A percentile compares a stretch with the other conserved stretches of the same genome.
These are phyloP conservation scores for Tephrocybe sp. DNA, from an alignment of 768 basidiomycete genomes.

Conservation along the genomic window DNA sequence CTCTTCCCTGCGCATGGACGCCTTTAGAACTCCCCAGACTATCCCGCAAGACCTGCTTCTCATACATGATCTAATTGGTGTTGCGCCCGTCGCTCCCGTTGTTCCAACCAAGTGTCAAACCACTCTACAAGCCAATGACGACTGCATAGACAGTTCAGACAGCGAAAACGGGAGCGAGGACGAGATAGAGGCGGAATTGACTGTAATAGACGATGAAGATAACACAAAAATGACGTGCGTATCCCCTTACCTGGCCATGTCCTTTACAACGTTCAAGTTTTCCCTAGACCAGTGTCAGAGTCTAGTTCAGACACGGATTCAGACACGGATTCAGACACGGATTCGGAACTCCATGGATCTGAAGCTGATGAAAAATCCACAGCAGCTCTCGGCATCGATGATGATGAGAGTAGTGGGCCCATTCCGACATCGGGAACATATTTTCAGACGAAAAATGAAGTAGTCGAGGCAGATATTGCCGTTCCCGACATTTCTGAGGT, in stretches of 20 bases:
- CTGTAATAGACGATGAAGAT: constrained; percentile 36
- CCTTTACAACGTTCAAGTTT: constrained; percentile 8
- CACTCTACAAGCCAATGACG: constrained; percentile 23
- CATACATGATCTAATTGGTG: constrained; percentile 64
- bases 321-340: no score
- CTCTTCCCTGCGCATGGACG: constrained; percentile 26
- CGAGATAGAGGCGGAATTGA: constrained; percentile 68
- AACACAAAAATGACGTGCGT: constrained; percentile 26
- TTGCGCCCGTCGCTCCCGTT: constrained; percentile 4
- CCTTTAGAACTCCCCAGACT: constrained; percentile 58
- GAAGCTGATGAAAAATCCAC: constrained; percentile 16
- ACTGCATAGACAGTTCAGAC: constrained; percentile 56
- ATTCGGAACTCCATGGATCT: constrained; percentile 27
- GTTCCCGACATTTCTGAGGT: constrained; percentile 67
- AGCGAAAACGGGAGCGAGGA: constrained; percentile 61
- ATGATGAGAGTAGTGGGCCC: constrained; percentile 51
- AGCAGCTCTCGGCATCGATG: constrained; percentile 41
- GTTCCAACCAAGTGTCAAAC: background rate
- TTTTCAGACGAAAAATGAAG: constrained; percentile 70
- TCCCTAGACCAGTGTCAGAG: constrained; percentile 13
- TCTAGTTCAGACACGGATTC: constrained; percentile 33
- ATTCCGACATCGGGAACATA: constrained; percentile 38
- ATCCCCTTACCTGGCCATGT: constrained; percentile 9
- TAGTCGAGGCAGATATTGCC: constrained; percentile 52
- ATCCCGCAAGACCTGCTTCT: constrained; percentile 74